A percentile compares a stretch with the other conserved stretches of the same genome.
Evolutionary conservation across 208 protist species (phyloP).

Genomic region (Endotrypanum monterogeii): DNA sequence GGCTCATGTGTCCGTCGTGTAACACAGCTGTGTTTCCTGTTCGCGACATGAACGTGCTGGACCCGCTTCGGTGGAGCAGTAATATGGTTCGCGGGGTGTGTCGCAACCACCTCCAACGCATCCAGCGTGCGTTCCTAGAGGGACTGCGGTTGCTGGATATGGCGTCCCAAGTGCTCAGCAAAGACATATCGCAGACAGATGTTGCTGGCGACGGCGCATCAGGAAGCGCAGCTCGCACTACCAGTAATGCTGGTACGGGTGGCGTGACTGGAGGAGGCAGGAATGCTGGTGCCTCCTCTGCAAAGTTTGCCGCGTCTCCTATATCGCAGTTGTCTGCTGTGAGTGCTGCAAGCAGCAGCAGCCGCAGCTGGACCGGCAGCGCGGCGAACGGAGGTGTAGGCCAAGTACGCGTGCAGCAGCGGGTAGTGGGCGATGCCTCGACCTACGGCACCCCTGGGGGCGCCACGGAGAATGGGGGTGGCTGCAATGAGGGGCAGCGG

Average conservation of each 20-base stretch:
- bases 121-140: slow-evolving; percentile 68
- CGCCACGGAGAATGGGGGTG: not conserved
- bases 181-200: not conserved
- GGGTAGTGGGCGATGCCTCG: not conserved
- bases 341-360: slow-evolving; percentile 30
- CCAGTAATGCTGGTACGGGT: not conserved
- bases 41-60: slow-evolving; percentile 90
- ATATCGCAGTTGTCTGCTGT: slow-evolving; percentile 26
- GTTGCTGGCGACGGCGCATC: not conserved
- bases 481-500: slow-evolving; percentile 1
- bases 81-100: slow-evolving; percentile 90
- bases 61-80: slow-evolving; percentile 90
- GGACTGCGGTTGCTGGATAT: slow-evolving; percentile 50
- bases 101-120: slow-evolving; percentile 83
- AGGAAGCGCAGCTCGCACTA: not conserved
- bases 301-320: slow-evolving; percentile 18
- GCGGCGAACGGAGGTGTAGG: not conserved
- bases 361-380: slow-evolving; percentile 23
- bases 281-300: not conserved
- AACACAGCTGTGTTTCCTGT: slow-evolving; percentile 77
- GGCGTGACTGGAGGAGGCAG: not conserved
- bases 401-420: slow-evolving; percentile 7
- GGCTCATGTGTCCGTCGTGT: slow-evolving; percentile 61
- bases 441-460: not conserved
- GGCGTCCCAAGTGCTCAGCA: slow-evolving; percentile 44